Base-by-base conservation (phyloP, 345 rosid species). In the Hirschfeldia incana region DNA sequence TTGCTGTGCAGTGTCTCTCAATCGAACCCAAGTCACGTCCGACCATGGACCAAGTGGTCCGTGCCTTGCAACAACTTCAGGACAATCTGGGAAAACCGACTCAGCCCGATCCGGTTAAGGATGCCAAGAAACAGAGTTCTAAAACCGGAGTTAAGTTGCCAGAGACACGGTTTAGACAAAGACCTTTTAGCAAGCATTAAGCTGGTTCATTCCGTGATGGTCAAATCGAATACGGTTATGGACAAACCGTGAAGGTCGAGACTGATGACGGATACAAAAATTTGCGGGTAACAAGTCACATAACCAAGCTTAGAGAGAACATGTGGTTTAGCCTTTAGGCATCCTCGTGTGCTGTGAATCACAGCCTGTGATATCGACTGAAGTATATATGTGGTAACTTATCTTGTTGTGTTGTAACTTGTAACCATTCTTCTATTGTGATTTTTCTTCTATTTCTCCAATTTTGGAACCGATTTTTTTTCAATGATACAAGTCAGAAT, bases 1-100 rank as follows among this genome's bases (percentile, higher is more conserved):
- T 96, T 16, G 90, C 98, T 0, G 62, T 88, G n/a, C 85, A 85
- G 29, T 92, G 99, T 88, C 82, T 96, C 36, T 88, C 98, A 0
- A 42, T 13, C 0, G 94, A 96, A 70, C 86, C 94, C 6, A 96
- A 85, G 91, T 46, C 73, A 7, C 85, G 99, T 62, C 99, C 99
- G 2, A 87, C 69, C 64, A 92, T 93, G 92, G 81, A 77, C 8
- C 92, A 88, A 79, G 89, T 93, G n/a, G 94, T 96, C 51, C 85
- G 86, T 57, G 85, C 73, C 17, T 57, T 95, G 72, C 93, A 91
- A 80, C 87, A 85, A 63, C 86, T 92, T 63, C 86, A 83, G 27
- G 89, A 84, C 32, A 77, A 81, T 27, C 62, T 81, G 74, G 80
- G 84, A 49, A 81, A 76, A 81, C 78, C 81, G 3, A 81, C 36